Percentiles rank a stretch among this genome's conserved stretches.
Conservation (phyloP, 2,329 filamentous ascomycete genomes). For the Aspergillus floridensis region DNA sequence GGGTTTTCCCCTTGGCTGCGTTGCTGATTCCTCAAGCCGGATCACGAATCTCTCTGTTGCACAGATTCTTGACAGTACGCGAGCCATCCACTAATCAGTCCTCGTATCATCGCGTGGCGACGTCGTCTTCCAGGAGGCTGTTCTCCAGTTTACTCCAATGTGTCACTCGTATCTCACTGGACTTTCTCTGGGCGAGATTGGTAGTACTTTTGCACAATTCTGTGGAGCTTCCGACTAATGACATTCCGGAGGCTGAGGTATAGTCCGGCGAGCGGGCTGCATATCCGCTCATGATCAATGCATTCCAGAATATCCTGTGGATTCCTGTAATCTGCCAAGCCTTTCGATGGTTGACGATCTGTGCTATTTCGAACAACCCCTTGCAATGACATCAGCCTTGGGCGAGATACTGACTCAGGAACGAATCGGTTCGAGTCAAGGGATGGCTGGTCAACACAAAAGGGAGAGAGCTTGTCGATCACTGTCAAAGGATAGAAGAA, state of each 20-base stretch:
- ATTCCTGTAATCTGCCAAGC: slow-evolving; percentile 6
- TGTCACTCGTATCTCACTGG: not conserved
- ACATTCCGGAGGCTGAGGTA: slow-evolving; percentile 9
- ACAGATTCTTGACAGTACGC: not conserved
- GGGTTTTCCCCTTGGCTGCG: not conserved
- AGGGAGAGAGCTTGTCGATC: not conserved
- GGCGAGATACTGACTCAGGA: not conserved
- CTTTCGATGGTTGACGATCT: not conserved
- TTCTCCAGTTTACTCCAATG: not conserved
- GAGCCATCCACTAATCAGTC: not conserved
- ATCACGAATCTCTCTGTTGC: no score
- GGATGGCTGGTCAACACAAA: no score
- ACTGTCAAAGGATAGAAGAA: not conserved
- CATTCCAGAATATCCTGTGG: slow-evolving; percentile 10
- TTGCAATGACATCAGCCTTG: slow-evolving; percentile 1
- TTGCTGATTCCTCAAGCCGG: no score
- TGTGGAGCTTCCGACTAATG: slow-evolving; percentile 14
- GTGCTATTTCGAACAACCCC: not conserved
- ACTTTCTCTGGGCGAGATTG: not conserved
- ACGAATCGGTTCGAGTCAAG: not conserved
- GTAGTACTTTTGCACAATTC: slow-evolving; percentile 12
- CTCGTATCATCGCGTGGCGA: not conserved
- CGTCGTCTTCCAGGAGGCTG: not conserved
- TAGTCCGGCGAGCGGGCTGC: slow-evolving; percentile 4
- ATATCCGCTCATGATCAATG: not conserved